Evolutionary conservation across 371 early-diverging fungal genomes (phyloP).

Genomic region (Sporodiniella umbellata): DNA sequence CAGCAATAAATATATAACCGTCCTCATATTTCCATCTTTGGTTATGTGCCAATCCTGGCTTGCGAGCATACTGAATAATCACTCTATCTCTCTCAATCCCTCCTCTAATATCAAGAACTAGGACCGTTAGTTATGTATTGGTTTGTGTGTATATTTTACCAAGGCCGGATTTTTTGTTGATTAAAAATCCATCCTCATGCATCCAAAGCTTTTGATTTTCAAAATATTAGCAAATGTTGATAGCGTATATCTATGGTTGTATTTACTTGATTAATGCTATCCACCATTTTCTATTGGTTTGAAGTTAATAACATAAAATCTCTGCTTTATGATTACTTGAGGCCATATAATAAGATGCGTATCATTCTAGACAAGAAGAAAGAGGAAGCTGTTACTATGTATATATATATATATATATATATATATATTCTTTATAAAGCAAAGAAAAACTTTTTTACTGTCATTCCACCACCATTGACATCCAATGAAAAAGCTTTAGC

Average conservation of each 20-base stretch:
- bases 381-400: too few species aligned
- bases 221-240: not conserved
- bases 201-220: constrained; percentile 36
- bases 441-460: constrained; percentile 14
- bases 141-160: constrained; percentile 24
- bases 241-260: not conserved
- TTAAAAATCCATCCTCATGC: constrained; percentile 51
- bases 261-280: constrained; percentile 45
- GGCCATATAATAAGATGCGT: constrained; percentile 48
- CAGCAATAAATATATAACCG: constrained; percentile 38
- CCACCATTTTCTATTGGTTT: constrained; percentile 36
- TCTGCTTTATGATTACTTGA: constrained; percentile 23
- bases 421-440: not conserved
- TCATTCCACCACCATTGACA: constrained; percentile 37
- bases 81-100: constrained; percentile 39
- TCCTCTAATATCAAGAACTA: constrained; percentile 44
- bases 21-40: constrained; percentile 48
- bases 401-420: not conserved
- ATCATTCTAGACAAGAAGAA: constrained; percentile 48
- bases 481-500: constrained; percentile 28
- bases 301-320: too few species aligned
- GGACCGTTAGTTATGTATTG: too few species aligned
- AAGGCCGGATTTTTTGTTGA: constrained; percentile 49
- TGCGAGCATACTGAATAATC: constrained; percentile 48
- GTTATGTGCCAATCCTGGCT: constrained; percentile 47